Evolutionary conservation across 2,329 filamentous ascomycete species (phyloP), one percentile per base, ranked within the genome.

Genomic region (Aspergillus uvarum): DNA sequence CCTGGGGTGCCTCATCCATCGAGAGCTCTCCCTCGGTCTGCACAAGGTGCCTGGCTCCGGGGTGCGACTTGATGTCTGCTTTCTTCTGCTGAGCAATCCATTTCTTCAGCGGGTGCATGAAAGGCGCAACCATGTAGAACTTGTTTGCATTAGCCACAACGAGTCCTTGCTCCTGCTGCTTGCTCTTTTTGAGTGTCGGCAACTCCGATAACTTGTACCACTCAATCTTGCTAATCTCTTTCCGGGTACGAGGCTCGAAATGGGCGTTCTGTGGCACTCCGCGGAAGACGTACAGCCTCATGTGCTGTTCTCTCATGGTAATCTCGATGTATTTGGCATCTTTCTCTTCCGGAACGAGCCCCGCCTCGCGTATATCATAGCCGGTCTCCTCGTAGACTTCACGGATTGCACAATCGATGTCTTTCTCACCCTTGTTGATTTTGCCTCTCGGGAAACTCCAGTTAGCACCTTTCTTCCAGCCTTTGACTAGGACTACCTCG

Each of bases 361-460:
- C 91, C 24, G 93, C 89, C 35, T 83, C 83, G 32, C 82, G 83
- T 55, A 96, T 82, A 73, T 99, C 91, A 68, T 91, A 92, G 1
- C 95, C 95, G 0, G 95, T 99, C 79, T 99, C 95, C 75, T 99
- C 95, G 72, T 93, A 95, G 4, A 96, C 94, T 72, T 99, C 95
- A 54, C 95, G 87, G 54, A 97, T 85, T 24, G 96, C 95, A 75
- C 96, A 99, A 72, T 95, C 92, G 58, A 98, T 78, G 71, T 99
- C 94, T 61, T 91, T 88, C 76, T 99, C 95, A 70, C 96, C 91
- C 77, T 96, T 96, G 81, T 97, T 97, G 78, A 99, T 98, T 79
- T 99, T 99, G 44, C 95, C 96, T 54, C 94, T 82, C 0, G 95
- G 95, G 60, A 99, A 99, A 74, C 92, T 96, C 95, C 95, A 99